Evolutionary conservation across 164 flowering plant genomes (phyloP), one percentile per base, ranked within the genome.

Genomic region (Dillenia turbinata): DNA sequence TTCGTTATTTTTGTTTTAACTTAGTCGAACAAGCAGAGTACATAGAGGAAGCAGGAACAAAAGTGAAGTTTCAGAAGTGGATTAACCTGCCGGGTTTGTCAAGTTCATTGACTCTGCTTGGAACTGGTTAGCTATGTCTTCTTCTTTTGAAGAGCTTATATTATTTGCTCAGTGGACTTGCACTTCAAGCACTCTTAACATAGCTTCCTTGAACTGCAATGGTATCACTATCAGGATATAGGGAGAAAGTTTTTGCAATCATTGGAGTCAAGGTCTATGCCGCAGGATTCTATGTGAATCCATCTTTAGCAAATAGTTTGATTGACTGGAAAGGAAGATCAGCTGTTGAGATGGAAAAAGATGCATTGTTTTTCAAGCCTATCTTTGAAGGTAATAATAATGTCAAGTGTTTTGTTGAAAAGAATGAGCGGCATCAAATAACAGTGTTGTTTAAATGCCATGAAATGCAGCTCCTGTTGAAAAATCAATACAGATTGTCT

Each of bases 241-340:
- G 97, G 68, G 97, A 92, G 77, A 92, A 87, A 61, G 87, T 82
- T 47, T 87, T 92, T 71, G 96, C 88, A 2, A 86, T 92, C 45
- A 79, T 92, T 50, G 96, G 96, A 45, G 90, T 92, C 19, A 92
- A 92, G 69, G 96, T 92, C 66, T 92, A 92, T 77, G 93, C 96
- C 33, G 96, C 83, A 0, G 96, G 85, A 53, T 58, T 92, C 3
- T 92, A 86, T 71, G 67, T 66, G 15, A 75, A 79, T 45, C 66
- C 50, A 16, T 70, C 86, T 22, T 54, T 85, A 50, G 57, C 70
- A 22, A 67, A 53, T 57, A 65, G 59, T 6, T 44, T 87, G 57
- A 66, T 65, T 52, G 69, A 83, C 47, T 78, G 84, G 83, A 81
- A 75, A 75, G 90, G 91, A 63, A 60, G 22, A 66, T 63, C 90